Percentiles rank a stretch among this genome's conserved stretches.
These are phyloP conservation scores for Stephania japonica DNA, from an alignment of 164 flowering plant species.

Conservation along the genomic window DNA sequence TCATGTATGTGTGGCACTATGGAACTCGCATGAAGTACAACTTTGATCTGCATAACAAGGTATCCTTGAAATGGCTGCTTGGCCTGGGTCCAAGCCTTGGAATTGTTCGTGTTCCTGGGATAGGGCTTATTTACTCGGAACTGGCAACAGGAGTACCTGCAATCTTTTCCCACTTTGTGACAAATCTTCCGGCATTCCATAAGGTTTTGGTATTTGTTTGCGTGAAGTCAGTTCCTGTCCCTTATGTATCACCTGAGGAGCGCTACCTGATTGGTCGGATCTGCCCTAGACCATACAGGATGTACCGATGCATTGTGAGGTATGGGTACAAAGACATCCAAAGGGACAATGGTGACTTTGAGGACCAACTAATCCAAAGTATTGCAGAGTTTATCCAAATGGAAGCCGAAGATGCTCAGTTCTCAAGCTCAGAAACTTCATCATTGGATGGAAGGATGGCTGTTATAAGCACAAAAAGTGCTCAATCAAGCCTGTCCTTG, in stretches of 20 bases:
- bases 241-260: conserved; percentile 74
- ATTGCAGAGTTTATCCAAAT: conserved; percentile 84
- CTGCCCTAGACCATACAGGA: conserved; percentile 77
- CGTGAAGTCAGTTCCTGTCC: conserved; percentile 86
- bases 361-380: conserved; percentile 66
- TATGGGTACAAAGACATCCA: conserved; percentile 86
- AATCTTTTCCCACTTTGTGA: conserved; percentile 83
- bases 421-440: conserved; percentile 29
- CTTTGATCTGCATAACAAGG: conserved; percentile 82
- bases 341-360: conserved; percentile 72
- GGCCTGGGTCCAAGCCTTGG: conserved; percentile 87
- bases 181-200: conserved; percentile 90
- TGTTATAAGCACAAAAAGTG: conserved; percentile 31
- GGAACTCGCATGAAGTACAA: conserved; percentile 76
- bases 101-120: conserved; percentile 87
- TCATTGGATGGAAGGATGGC: conserved; percentile 45
- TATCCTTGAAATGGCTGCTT: conserved; percentile 75
- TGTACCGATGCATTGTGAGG: conserved; percentile 87
- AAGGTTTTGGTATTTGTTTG: conserved; percentile 80
- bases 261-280: conserved; percentile 81
- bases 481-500: conserved; percentile 22
- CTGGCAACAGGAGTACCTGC: conserved; percentile 85
- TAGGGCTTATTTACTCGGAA: conserved; percentile 85
- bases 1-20: conserved; percentile 83
- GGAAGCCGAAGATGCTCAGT: conserved; percentile 69